Conservation (phyloP, 352 stramenopile species). For the Hyaloperonospora brassicae region DNA sequence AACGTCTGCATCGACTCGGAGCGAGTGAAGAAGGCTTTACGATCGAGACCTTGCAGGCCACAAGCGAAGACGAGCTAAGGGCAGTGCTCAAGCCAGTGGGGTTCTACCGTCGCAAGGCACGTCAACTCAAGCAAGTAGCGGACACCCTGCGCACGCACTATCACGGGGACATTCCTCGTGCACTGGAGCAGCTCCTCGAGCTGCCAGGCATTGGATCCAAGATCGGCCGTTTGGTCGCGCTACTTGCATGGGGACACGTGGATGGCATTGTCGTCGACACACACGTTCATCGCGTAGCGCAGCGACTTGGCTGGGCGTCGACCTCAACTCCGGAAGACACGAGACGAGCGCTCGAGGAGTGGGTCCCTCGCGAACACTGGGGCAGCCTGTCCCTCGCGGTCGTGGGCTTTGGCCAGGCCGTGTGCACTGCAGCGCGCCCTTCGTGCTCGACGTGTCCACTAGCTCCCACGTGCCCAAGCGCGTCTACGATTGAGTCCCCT, state of each 20-base stretch:
- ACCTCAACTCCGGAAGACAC: constrained; percentile 34
- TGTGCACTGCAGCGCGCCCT: constrained; percentile 48
- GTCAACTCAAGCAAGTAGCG: constrained; percentile 51
- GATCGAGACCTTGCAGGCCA: constrained; percentile 29
- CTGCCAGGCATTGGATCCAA: constrained; percentile 69
- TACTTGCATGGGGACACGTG: constrained; percentile 56
- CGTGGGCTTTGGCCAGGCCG: constrained; percentile 66
- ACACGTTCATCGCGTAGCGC: constrained; percentile 60
- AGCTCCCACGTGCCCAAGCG: constrained; percentile 44
- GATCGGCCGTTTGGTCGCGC: constrained; percentile 55
- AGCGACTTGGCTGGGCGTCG: constrained; percentile 50
- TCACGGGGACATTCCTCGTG: constrained; percentile 41
- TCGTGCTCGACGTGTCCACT: constrained; percentile 53
- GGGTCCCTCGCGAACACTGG: constrained; percentile 57
- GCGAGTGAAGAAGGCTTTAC: constrained; percentile 37
- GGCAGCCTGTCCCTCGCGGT: constrained; percentile 48
- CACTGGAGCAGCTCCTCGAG: constrained; percentile 30
- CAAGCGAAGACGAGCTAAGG: constrained; percentile 30
- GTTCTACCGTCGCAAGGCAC: constrained; percentile 67
- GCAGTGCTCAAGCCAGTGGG: constrained; percentile 55
- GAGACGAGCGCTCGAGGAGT: constrained; percentile 44
- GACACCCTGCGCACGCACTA: constrained; percentile 31
- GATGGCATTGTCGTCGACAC: constrained; percentile 74
- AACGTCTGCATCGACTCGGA: constrained; percentile 42
- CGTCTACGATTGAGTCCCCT: constrained; percentile 18